These are phyloP conservation scores for Plasmodium billcollinsi DNA, from an alignment of 169 alveolate species.

Conservation along the genomic window DNA sequence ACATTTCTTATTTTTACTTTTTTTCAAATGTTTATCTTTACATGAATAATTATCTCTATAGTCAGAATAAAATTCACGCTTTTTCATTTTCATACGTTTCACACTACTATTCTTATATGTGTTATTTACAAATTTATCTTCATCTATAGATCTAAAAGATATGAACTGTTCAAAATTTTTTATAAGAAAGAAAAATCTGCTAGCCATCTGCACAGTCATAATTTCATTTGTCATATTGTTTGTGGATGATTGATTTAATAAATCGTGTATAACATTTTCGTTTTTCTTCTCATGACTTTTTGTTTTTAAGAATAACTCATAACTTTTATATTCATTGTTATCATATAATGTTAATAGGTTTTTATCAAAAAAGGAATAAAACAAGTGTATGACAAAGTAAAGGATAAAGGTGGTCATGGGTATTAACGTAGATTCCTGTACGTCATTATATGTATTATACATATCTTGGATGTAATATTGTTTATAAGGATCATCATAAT, in stretches of 20 bases:
- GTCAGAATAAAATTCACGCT: neutral
- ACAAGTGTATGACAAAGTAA: conserved; percentile 57
- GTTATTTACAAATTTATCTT: neutral
- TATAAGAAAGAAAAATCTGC: conserved; percentile 35
- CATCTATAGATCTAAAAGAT: conserved; percentile 47
- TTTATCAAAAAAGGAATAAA: conserved; percentile 70
- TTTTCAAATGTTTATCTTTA: too few species aligned
- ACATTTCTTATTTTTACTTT: too few species aligned
- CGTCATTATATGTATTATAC: conserved; percentile 7
- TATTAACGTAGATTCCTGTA: conserved; percentile 54
- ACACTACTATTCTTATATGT: neutral
- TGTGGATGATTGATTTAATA: neutral
- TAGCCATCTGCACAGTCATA: conserved; percentile 59
- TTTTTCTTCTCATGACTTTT: neutral
- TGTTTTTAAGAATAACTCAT: conserved; percentile 44
- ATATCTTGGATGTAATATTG: too few species aligned
- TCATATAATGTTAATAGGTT: neutral
- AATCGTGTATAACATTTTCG: neutral
- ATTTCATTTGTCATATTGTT: conserved; percentile 9
- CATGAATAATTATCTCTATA: too few species aligned
- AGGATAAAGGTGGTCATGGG: conserved; percentile 61
- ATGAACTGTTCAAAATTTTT: conserved; percentile 42
- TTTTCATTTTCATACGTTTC: neutral
- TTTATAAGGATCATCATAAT: too few species aligned
- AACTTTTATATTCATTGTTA: conserved; percentile 3